Conservation (phyloP, 345 rosid species). For the Dipteronia dyeriana region DNA sequence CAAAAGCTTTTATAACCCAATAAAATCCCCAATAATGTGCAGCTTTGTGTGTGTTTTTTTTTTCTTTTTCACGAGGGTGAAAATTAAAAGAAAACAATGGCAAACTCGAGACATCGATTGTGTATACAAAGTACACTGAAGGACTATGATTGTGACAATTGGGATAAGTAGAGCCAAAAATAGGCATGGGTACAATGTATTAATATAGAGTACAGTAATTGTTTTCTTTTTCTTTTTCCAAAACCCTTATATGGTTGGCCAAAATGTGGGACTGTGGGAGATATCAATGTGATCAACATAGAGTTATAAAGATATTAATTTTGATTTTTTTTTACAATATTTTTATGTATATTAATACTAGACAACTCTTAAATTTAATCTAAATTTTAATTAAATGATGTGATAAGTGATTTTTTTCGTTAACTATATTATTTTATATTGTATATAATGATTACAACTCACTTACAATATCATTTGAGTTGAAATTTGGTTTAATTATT, state of each 20-base stretch:
- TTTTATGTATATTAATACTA: no score
- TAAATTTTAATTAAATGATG: no score
- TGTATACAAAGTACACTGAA: not conserved
- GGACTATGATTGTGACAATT: not conserved
- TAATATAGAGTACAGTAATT: not conserved
- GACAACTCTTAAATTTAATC: no score
- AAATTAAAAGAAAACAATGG: not conserved
- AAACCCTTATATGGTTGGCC: not conserved
- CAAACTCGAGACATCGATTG: not conserved
- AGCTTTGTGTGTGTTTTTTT: not conserved
- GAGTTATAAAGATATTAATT: not conserved
- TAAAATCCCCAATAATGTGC: no score
- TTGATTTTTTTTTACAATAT: not conserved
- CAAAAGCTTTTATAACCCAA: slow-evolving; percentile 1
- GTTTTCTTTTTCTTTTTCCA: not conserved
- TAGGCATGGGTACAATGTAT: not conserved
- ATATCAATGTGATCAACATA: not conserved
- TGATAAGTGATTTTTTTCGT: no score
- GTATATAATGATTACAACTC: no score
- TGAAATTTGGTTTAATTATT: no score
- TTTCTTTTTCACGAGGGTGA: not conserved
- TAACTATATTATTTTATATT: no score
- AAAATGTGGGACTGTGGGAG: slow-evolving; percentile 10
- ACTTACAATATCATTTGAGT: no score
- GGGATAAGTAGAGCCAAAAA: not conserved